Percentiles rank a stretch among this genome's conserved stretches.
These are phyloP conservation scores for Adiantum capillusveneris DNA, from an alignment of 75 land plant species.

Conservation along the genomic window DNA sequence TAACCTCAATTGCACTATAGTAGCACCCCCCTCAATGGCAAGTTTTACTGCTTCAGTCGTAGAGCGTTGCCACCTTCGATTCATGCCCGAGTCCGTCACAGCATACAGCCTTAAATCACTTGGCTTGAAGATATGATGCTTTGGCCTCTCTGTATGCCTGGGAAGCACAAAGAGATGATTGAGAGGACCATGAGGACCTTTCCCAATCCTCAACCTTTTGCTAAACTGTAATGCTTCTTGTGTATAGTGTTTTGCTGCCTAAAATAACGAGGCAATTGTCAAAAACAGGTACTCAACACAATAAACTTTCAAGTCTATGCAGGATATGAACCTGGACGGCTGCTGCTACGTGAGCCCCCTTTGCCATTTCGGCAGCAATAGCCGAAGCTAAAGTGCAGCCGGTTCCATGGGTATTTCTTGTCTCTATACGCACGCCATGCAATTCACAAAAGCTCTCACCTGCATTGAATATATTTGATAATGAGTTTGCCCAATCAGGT, in stretches of 20 bases:
- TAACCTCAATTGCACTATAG: conserved; percentile 84
- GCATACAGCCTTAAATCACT: conserved; percentile 65
- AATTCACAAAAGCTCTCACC: conserved; percentile 63
- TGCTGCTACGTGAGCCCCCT: conserved; percentile 49
- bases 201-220: conserved; percentile 50
- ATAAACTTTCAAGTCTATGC: too few species aligned
- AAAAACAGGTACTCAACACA: background rate
- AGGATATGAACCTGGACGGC: conserved; percentile 71
- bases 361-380: conserved; percentile 90
- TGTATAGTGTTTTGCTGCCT: conserved; percentile 75
- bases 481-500: too few species aligned
- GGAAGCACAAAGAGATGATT: conserved; percentile 54
- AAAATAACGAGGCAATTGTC: too few species aligned
- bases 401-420: conserved; percentile 90
- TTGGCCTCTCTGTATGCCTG: background rate
- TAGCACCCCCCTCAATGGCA: conserved; percentile 90
- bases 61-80: conserved; percentile 79
- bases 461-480: too few species aligned
- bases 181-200: conserved; percentile 81
- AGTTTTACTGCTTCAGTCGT: conserved; percentile 68
- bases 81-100: conserved; percentile 81
- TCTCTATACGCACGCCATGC: conserved; percentile 49
- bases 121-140: conserved; percentile 56
- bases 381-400: conserved; percentile 89
- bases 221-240: conserved; percentile 53